Evolutionary conservation across 768 basidiomycete genomes (phyloP), one percentile per base, ranked within the genome.

Genomic region (Agrocybe pediades): DNA sequence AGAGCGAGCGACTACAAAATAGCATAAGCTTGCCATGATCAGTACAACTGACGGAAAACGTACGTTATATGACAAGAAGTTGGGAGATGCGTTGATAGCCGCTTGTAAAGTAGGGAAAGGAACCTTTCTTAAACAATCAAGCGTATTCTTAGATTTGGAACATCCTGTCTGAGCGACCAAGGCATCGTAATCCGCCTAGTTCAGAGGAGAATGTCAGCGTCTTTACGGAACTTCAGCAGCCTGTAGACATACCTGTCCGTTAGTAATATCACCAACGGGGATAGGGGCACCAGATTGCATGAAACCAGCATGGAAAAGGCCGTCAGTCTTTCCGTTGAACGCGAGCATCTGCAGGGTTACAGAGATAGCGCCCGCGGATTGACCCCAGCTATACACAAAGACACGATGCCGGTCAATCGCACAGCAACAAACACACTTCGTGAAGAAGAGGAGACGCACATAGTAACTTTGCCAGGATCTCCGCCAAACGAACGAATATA

Each of bases 401-500:
- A 21, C n/a, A n/a, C n/a, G n/a, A n/a, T n/a, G n/a, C n/a, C n/a
- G n/a, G n/a, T n/a, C n/a, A n/a, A n/a, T n/a, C n/a, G n/a, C n/a
- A n/a, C n/a, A n/a, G n/a, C n/a, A n/a, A n/a, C n/a, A n/a, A n/a
- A n/a, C n/a, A n/a, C n/a, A n/a, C n/a, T n/a, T n/a, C 16, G 3
- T 9, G 6, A 41, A 16, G 30, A 2, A 39, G 19, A 43, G 43
- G 17, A 40, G 16, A 6, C 41, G 65, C 19, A 81, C 78, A 83
- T 74, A 0, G 80, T 82, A 11, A 83, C 83, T 51, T 77, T 79
- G 0, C 55, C 54, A 0, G 79, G 78, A 65, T 88, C 80, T 15
- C 87, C 87, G 4, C 86, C 86, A 54, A 87, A 88, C 1, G 74
- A 67, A 15, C 57, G 57, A 55, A 87, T 84, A 62, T 87, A 79